These are phyloP conservation scores for Lentinula boryana DNA, from an alignment of 768 basidiomycete species.

Conservation along the genomic window DNA sequence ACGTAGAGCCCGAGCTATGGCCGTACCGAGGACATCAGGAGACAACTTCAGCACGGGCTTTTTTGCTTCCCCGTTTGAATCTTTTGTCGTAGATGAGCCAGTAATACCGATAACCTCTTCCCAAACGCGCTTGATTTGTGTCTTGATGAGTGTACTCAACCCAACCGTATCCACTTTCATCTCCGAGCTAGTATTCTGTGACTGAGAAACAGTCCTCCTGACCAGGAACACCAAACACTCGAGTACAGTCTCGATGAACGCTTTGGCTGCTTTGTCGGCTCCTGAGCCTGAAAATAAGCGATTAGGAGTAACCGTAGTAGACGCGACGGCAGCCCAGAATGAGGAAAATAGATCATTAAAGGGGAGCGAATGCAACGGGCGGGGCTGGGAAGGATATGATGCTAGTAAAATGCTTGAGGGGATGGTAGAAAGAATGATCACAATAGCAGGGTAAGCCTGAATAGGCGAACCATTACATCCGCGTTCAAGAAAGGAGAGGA, in stretches of 20 bases:
- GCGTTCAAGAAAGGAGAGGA: constrained; percentile 70
- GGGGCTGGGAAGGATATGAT: constrained; percentile 15
- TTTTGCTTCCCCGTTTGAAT: background rate
- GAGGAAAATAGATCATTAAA: constrained; percentile 58
- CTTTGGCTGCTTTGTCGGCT: constrained; percentile 47
- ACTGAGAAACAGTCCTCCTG: constrained; percentile 24
- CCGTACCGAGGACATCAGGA: background rate
- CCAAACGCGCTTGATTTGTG: background rate
- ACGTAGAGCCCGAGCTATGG: background rate
- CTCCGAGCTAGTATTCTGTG: background rate
- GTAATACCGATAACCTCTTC: background rate
- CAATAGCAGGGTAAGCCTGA: constrained; percentile 75
- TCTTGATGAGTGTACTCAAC: background rate
- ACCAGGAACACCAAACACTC: constrained; percentile 66
- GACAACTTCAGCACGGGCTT: background rate
- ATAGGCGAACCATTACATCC: constrained; percentile 78
- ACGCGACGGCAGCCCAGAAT: constrained; percentile 78
- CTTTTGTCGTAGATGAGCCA: background rate
- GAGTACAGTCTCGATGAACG: constrained; percentile 62
- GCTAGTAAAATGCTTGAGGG: constrained; percentile 33
- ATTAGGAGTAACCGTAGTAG: constrained; percentile 35
- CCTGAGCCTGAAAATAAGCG: constrained; percentile 27
- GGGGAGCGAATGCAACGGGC: constrained; percentile 15
- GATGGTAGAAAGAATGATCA: constrained; percentile 79
- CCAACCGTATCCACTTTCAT: background rate